Evolutionary conservation across 2,329 filamentous ascomycete genomes (phyloP), one percentile per base, ranked within the genome.

Genomic region (Trichoderma sp.): DNA sequence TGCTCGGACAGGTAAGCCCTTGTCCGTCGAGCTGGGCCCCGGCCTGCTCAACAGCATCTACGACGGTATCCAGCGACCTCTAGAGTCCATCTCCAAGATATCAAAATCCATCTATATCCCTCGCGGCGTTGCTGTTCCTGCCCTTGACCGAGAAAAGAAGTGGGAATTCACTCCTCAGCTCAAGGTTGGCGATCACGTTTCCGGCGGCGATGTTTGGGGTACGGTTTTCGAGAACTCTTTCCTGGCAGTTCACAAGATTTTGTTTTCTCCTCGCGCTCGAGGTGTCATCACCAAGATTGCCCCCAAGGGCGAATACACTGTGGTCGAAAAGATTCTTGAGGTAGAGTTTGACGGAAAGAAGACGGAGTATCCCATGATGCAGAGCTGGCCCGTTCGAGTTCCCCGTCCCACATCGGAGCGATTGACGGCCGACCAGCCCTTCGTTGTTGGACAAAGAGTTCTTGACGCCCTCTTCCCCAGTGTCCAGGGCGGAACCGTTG

Each of bases 21-120:
- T 99, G 68, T 97, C 96, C 70, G 96, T 99, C 82, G 96, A 99
- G 82, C 91, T 99, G 59, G 96, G 96, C 62, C 96, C 96, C 72
- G 96, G 96, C 79, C 86, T 99, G 81, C 93, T 99, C 88, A 95
- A 98, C 84, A 97, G 96, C 74, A 99, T 99, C 81, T 99, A 98
- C 86, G 96, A 99, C 81, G 96, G 96, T 84, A 99, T 99, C 77
- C 96, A 99, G 82, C 91, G 96, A 79, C 96, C 96, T 62, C 90
- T 99, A 76, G 91, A 91, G 83, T 90, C 88, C 74, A 99, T 99
- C 77, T 86, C 93, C 75, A 84, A 91, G 52, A 82, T 87, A 60
- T 89, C 94, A 64, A 85, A 93, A 78, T 94, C 92, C 82, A 99
- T 99, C 82, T 99, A 99, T 82, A 99, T 99, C 73, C 96, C 96